Conservation (phyloP, 768 basidiomycete species). For the Tulasnella sp. region DNA sequence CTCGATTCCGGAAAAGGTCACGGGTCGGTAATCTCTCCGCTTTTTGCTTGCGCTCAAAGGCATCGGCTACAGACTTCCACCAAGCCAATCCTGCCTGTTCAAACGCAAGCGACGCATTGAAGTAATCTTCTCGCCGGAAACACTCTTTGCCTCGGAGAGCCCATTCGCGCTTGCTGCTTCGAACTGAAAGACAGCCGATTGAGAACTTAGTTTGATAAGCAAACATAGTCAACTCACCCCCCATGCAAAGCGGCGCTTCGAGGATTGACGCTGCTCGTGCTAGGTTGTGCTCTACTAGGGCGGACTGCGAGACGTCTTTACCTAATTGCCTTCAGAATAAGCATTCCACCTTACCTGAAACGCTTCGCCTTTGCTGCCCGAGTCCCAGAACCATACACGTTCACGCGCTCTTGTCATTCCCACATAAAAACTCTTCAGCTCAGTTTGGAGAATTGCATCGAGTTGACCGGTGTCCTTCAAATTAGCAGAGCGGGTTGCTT, state of each 20-base stretch:
- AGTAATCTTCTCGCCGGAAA: not conserved
- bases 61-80: not conserved
- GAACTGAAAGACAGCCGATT: not conserved
- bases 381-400: conserved; percentile 15
- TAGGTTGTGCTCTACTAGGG: not conserved
- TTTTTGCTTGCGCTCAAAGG: not conserved
- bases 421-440: conserved; percentile 15
- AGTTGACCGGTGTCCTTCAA: not conserved
- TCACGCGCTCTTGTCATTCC: conserved; percentile 14
- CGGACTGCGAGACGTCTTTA: not conserved
- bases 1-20: not conserved
- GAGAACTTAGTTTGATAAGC: not conserved
- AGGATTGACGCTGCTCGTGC: not conserved
- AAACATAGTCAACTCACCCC: not conserved
- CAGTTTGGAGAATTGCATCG: conserved; percentile 12
- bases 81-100: not conserved
- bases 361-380: not conserved
- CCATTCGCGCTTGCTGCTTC: not conserved
- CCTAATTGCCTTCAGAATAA: not conserved
- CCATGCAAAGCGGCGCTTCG: not conserved
- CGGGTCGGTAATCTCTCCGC: not conserved
- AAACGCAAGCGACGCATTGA: not conserved
- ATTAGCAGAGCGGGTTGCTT: not conserved
- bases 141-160: not conserved
- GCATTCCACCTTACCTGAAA: not conserved